Evolutionary conservation across 352 stramenopile genomes (phyloP).

Genomic region (Globisporangium mamillatum): DNA sequence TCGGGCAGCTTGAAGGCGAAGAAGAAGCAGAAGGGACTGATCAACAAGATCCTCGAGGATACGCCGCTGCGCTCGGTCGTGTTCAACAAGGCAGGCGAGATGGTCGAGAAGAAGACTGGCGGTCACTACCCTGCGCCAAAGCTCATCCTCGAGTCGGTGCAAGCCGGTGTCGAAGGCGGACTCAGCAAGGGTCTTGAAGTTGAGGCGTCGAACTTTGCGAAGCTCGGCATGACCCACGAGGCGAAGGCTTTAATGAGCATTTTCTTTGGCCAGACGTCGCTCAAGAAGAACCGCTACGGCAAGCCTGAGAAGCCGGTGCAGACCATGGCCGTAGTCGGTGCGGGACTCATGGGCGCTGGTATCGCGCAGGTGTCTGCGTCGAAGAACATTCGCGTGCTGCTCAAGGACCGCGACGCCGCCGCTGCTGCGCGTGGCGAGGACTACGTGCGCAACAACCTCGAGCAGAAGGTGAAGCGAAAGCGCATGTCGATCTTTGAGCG

Average conservation of each 20-base stretch:
- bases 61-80: slow-evolving; percentile 90
- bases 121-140: slow-evolving; percentile 96
- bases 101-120: slow-evolving; percentile 96
- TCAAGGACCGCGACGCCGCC: slow-evolving; percentile 94
- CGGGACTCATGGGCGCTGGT: slow-evolving; percentile 97
- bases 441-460: slow-evolving; percentile 95
- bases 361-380: slow-evolving; percentile 96
- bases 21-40: slow-evolving; percentile 86
- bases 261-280: slow-evolving; percentile 96
- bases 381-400: slow-evolving; percentile 93
- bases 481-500: slow-evolving; percentile 91
- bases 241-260: slow-evolving; percentile 96
- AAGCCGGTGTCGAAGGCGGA: slow-evolving; percentile 85
- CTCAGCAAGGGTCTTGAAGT: slow-evolving; percentile 85
- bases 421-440: slow-evolving; percentile 81
- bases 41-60: slow-evolving; percentile 93
- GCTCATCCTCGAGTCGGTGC: slow-evolving; percentile 91
- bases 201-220: slow-evolving; percentile 94
- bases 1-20: slow-evolving; percentile 90
- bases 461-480: slow-evolving; percentile 94
- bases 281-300: slow-evolving; percentile 97
- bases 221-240: slow-evolving; percentile 94
- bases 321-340: slow-evolving; percentile 96
- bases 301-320: slow-evolving; percentile 85
- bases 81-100: slow-evolving; percentile 95